Evolutionary conservation across 2,329 filamentous ascomycete species (phyloP).

Genomic region (Nannizzia gypsea): DNA sequence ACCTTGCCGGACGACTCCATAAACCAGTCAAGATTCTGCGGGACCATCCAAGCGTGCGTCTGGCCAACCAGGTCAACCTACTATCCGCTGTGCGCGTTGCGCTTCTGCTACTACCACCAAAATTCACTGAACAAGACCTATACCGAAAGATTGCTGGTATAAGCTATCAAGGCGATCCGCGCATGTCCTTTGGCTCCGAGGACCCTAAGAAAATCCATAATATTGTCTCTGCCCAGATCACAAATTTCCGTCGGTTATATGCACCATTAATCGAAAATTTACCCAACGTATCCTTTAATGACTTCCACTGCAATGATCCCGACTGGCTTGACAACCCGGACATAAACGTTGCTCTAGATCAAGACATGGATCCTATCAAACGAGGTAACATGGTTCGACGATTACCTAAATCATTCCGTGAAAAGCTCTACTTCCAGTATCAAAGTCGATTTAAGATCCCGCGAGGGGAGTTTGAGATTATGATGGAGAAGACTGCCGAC

Average conservation of each 20-base stretch:
- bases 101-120: slow-evolving; percentile 68
- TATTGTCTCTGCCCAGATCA: slow-evolving; percentile 82
- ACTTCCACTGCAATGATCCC: slow-evolving; percentile 45
- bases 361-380: slow-evolving; percentile 86
- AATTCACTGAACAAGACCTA: slow-evolving; percentile 75
- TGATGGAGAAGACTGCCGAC: slow-evolving; percentile 67
- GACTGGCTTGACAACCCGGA: slow-evolving; percentile 54
- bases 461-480: slow-evolving; percentile 66
- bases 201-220: slow-evolving; percentile 87
- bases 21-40: slow-evolving; percentile 97
- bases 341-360: slow-evolving; percentile 57
- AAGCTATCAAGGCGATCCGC: slow-evolving; percentile 90
- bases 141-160: slow-evolving; percentile 87
- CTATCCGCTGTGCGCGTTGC: slow-evolving; percentile 84
- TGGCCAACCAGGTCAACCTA: slow-evolving; percentile 92
- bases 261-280: slow-evolving; percentile 78
- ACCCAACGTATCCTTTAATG: slow-evolving; percentile 72
- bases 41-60: slow-evolving; percentile 80
- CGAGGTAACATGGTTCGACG: slow-evolving; percentile 94
- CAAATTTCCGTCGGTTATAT: slow-evolving; percentile 85
- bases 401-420: slow-evolving; percentile 72
- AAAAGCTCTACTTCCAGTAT: slow-evolving; percentile 88
- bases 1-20: slow-evolving; percentile 89
- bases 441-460: slow-evolving; percentile 83
- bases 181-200: slow-evolving; percentile 83